Evolutionary conservation across 2,329 filamentous ascomycete genomes (phyloP).

Genomic region (Byssoonygena ceratinophila): DNA sequence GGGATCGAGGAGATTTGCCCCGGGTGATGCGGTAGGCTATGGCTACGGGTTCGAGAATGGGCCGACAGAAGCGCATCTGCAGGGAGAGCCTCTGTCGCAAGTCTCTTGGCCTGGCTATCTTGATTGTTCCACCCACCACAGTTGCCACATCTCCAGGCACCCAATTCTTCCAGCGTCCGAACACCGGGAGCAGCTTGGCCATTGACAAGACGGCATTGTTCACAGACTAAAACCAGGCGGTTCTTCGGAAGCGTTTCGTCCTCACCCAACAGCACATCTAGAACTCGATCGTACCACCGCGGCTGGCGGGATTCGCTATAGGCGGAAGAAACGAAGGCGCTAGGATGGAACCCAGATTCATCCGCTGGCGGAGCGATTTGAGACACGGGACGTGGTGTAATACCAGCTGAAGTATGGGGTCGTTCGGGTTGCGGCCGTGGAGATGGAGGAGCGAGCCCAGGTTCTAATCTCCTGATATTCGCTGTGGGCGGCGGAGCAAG

Average conservation of each 20-base stretch:
- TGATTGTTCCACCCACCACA: constrained; percentile 75
- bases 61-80: neutral
- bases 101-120: constrained; percentile 49
- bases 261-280: constrained; percentile 86
- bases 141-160: constrained; percentile 78
- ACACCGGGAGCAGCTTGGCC: constrained; percentile 88
- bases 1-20: neutral
- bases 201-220: constrained; percentile 75
- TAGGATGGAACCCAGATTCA: constrained; percentile 39
- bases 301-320: constrained; percentile 33
- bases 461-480: constrained; percentile 43
- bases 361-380: constrained; percentile 22
- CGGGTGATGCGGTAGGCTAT: constrained; percentile 1
- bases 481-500: constrained; percentile 53
- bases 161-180: constrained; percentile 64
- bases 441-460: constrained; percentile 11
- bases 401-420: constrained; percentile 21
- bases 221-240: constrained; percentile 76
- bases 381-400: constrained; percentile 12
- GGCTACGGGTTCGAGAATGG: neutral
- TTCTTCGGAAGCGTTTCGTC: constrained; percentile 91
- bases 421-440: constrained; percentile 21
- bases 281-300: constrained; percentile 88
- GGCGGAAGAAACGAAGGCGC: constrained; percentile 33
- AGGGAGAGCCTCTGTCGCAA: neutral